Evolutionary conservation across 2,329 filamentous ascomycete species (phyloP).

Genomic region (Microthyrium microscopicum): DNA sequence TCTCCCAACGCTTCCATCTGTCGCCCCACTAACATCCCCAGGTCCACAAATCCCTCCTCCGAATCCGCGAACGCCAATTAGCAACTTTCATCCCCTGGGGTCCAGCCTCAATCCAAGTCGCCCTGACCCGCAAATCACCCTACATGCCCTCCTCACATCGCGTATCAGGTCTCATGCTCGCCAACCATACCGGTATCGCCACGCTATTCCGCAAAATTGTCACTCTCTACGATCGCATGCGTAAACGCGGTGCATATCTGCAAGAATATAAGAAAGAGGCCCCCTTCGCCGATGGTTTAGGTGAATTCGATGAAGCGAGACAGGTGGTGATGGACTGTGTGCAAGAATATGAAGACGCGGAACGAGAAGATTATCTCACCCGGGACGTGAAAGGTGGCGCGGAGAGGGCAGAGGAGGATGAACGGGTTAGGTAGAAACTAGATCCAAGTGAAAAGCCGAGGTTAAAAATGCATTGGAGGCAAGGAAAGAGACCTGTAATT

Average conservation of each 20-base stretch:
- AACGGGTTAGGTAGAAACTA: too few relatives aligned
- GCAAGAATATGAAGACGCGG: constrained; percentile 88
- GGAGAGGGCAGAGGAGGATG: background rate
- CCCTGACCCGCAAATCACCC: constrained; percentile 87
- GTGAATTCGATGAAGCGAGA: constrained; percentile 88
- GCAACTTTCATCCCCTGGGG: constrained; percentile 98
- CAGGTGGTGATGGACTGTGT: constrained; percentile 86
- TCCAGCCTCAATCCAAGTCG: constrained; percentile 92
- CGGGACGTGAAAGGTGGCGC: constrained; percentile 33
- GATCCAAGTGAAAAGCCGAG: too few relatives aligned
- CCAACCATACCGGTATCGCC: constrained; percentile 93
- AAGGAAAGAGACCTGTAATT: too few relatives aligned
- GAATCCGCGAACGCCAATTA: constrained; percentile 83
- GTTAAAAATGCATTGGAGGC: too few relatives aligned
- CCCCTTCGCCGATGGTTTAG: constrained; percentile 77
- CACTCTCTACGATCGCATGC: constrained; percentile 78
- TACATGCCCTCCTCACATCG: constrained; percentile 89
- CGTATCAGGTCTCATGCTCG: constrained; percentile 91
- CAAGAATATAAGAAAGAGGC: constrained; percentile 93
- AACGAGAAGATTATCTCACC: constrained; percentile 77
- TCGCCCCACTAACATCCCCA: constrained; percentile 40
- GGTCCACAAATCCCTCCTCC: constrained; percentile 95
- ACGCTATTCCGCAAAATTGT: constrained; percentile 94
- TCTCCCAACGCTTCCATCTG: constrained; percentile 11
- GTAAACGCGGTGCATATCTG: constrained; percentile 92